Evolutionary conservation across 2,329 filamentous ascomycete genomes (phyloP), one percentile per base, ranked within the genome.

Genomic region (Alternaria dauci): DNA sequence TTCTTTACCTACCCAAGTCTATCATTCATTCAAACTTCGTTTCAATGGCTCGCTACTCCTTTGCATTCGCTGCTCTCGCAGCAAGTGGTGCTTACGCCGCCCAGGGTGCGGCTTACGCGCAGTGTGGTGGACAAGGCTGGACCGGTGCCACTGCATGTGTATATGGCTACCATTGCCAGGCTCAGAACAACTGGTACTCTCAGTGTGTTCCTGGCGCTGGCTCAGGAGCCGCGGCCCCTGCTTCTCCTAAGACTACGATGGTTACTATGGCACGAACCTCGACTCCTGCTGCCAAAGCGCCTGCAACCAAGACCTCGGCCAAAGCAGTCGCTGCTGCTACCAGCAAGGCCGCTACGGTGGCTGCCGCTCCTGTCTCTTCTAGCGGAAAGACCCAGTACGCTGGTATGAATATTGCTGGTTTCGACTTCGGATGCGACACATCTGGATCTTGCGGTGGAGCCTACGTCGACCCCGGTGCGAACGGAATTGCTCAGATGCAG

Each of bases 401-500:
- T 11, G 80, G 80, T 47, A 71, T 80, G 30, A 82, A 82, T 65
- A 82, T 84, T 55, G 79, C 82, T 5, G 83, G 83, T 2, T 82
- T 82, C 55, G 83, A 84, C 59, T 84, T 84, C 61, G 81, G 81
- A n/a, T 82, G 80, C 60, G 65, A 61, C 8, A 74, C 59, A n/a
- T 67, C 70, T 26, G 74, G 74, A 8, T 67, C 61, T 8, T 74
- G 71, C 58, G 58, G 58, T 16, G 56, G 67, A n/a, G 63, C 64
- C 58, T 61, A 74, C 57, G 63, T 71, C 18, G 63, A 71, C n/a
- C 34, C 38, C 7, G 55, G 51, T 16, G 60, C 62, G 43, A 75
- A 78, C 52, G 85, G 83, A 11, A 75, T 79, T 4, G 79, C 71
- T 3, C 85, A 87, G 68, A 87, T 88, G 81, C 77, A 84, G 55